These are phyloP conservation scores for Cryphonectria carpinicola DNA, from an alignment of 2,329 filamentous ascomycete species.

Conservation along the genomic window DNA sequence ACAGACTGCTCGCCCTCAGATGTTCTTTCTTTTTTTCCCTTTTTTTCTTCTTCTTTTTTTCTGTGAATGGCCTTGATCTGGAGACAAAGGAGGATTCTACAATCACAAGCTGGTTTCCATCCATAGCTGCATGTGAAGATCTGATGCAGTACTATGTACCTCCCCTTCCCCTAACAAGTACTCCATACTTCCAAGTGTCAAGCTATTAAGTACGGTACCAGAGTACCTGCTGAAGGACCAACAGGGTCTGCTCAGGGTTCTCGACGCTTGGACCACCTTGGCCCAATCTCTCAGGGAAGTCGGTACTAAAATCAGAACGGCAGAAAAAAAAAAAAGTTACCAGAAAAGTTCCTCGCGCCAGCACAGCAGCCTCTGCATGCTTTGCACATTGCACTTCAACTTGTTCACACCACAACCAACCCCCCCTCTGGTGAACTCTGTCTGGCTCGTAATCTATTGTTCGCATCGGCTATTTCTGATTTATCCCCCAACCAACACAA, in stretches of 20 bases:
- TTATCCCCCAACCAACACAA: neutral
- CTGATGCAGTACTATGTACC: neutral
- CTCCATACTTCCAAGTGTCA: neutral
- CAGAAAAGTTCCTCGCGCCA: constrained; percentile 24
- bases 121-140: constrained; percentile 15
- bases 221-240: neutral
- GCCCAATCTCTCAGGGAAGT: constrained; percentile 4
- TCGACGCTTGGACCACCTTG: constrained; percentile 3
- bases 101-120: neutral
- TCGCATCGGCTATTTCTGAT: neutral
- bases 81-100: neutral
- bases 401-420: neutral
- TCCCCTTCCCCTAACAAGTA: neutral
- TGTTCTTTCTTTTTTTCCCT: too few relatives aligned
- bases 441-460: neutral
- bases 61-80: neutral
- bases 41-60: neutral
- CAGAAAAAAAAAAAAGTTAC: constrained; percentile 33
- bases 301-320: constrained; percentile 24
- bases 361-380: neutral
- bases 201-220: neutral
- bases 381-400: constrained; percentile 1
- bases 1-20: neutral
- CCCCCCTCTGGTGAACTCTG: neutral
- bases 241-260: constrained; percentile 6